Evolutionary conservation across 2,329 filamentous ascomycete species (phyloP).

Genomic region (Cladophialophora carrionii): DNA sequence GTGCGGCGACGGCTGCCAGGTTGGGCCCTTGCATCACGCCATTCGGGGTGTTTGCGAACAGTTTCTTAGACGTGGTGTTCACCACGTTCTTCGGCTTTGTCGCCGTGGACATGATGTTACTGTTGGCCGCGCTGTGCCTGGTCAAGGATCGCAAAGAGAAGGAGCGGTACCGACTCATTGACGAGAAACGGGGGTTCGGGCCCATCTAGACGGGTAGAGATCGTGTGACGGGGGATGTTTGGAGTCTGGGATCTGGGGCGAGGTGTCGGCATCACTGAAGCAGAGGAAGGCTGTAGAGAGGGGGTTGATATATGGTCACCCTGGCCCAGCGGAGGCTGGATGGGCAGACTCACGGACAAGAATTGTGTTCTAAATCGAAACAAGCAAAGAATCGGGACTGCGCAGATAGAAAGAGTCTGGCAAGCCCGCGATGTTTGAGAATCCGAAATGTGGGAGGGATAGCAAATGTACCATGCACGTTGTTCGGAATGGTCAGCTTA

Average conservation of each 20-base stretch:
- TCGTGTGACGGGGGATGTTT: neutral
- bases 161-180: constrained; percentile 76
- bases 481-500: neutral
- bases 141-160: constrained; percentile 80
- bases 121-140: constrained; percentile 73
- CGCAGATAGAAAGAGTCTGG: neutral
- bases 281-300: neutral
- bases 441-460: neutral
- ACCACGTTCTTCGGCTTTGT: constrained; percentile 80
- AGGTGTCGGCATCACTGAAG: neutral
- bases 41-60: constrained; percentile 70
- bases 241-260: neutral
- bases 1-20: constrained; percentile 69
- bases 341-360: neutral
- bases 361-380: neutral
- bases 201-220: constrained; percentile 21
- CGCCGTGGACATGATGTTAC: constrained; percentile 66
- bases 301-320: neutral
- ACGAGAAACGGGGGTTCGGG: constrained; percentile 69
- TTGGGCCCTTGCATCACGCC: constrained; percentile 70
- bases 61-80: constrained; percentile 74
- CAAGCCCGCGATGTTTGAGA: neutral
- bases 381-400: neutral
- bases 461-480: neutral
- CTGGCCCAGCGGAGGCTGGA: neutral